Evolutionary conservation across 2,329 filamentous ascomycete genomes (phyloP).

Genomic region (Monosporascus sp.): DNA sequence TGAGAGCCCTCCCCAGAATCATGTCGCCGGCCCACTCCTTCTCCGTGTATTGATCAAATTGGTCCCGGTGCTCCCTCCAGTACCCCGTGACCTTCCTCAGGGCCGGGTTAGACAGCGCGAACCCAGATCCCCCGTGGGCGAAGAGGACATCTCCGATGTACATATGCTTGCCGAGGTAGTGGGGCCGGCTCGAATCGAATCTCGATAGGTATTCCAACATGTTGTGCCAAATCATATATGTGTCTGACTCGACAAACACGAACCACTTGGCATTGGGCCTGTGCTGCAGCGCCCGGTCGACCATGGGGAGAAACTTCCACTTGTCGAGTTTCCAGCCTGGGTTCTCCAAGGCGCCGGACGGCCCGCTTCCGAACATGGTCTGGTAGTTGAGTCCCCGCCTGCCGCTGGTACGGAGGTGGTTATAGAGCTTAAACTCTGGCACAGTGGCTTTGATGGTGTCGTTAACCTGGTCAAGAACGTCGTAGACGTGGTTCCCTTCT

Average conservation of each 20-base stretch:
- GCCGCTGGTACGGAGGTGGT: slow-evolving; percentile 10
- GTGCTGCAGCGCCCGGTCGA: slow-evolving; percentile 28
- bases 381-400: slow-evolving; percentile 21
- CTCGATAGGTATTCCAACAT: slow-evolving; percentile 26
- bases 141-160: slow-evolving; percentile 24
- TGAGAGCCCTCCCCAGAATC: slow-evolving; percentile 16
- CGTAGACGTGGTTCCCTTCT: slow-evolving; percentile 9
- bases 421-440: slow-evolving; percentile 19
- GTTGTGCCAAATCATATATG: slow-evolving; percentile 31
- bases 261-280: slow-evolving; percentile 33
- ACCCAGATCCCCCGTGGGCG: slow-evolving; percentile 33
- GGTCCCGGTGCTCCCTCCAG: slow-evolving; percentile 6
- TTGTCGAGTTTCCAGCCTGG: slow-evolving; percentile 34
- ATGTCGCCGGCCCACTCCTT: slow-evolving; percentile 17
- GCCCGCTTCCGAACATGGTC: slow-evolving; percentile 27
- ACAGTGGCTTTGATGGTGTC: slow-evolving; percentile 8
- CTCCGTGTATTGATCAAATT: slow-evolving; percentile 12
- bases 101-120: slow-evolving; percentile 28
- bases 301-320: slow-evolving; percentile 36
- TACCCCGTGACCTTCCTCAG: slow-evolving; percentile 21
- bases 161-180: slow-evolving; percentile 30
- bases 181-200: slow-evolving; percentile 22
- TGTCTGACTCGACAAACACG: slow-evolving; percentile 34
- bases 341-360: slow-evolving; percentile 28
- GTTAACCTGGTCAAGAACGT: slow-evolving; percentile 12